Evolutionary conservation across 176 grass and related monocot genomes (phyloP).

Genomic region (Ananas comosus): DNA sequence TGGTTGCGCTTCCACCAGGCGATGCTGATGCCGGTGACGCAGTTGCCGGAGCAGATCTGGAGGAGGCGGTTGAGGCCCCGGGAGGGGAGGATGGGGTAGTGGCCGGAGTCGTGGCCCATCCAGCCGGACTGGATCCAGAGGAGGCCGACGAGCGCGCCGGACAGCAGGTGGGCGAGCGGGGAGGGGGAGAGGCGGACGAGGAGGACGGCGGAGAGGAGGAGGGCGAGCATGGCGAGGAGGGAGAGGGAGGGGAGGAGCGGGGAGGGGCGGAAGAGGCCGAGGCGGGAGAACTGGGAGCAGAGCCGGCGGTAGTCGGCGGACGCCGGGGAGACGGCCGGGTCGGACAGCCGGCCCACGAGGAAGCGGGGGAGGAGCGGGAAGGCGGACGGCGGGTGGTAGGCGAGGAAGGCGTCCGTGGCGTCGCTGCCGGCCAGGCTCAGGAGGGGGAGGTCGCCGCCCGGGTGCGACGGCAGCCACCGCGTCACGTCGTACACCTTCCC

Average conservation of each 20-base stretch:
- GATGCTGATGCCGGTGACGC: conserved; percentile 83
- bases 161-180: not conserved
- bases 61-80: conserved; percentile 33
- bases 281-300: conserved; percentile 41
- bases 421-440: conserved; percentile 66
- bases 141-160: conserved; percentile 15
- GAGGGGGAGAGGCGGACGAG: conserved; percentile 6
- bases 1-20: conserved; percentile 98
- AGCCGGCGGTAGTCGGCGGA: conserved; percentile 72
- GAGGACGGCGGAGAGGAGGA: conserved; percentile 8
- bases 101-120: conserved; percentile 87
- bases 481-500: conserved; percentile 90
- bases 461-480: conserved; percentile 47
- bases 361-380: conserved; percentile 47
- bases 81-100: conserved; percentile 47
- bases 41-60: conserved; percentile 71
- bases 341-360: conserved; percentile 56
- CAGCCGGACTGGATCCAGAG: conserved; percentile 57
- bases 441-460: conserved; percentile 61
- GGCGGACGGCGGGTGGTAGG: conserved; percentile 63
- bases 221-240: conserved; percentile 19
- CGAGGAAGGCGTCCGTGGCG: conserved; percentile 68
- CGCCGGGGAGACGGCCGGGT: conserved; percentile 45
- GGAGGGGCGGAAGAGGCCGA: conserved; percentile 47
- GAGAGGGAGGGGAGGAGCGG: not conserved